A percentile compares a stretch with the other conserved stretches of the same genome.
Evolutionary conservation across 192 early-diverging fungal genomes (phyloP).

Genomic region (Geranomyces michiganensis): DNA sequence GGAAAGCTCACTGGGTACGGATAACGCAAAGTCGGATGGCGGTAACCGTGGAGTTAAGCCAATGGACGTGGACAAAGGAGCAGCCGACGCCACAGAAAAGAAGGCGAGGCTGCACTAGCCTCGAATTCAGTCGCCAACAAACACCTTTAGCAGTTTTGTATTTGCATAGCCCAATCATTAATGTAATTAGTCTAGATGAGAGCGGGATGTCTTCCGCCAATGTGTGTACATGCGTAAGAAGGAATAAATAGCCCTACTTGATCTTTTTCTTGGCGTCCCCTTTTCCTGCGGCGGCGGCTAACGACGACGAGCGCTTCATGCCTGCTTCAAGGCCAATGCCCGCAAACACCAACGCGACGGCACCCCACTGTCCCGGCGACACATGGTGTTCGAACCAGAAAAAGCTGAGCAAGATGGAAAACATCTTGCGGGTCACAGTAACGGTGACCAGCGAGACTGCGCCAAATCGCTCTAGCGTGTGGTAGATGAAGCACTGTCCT

Average conservation of each 20-base stretch:
- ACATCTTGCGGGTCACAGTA: slow-evolving; percentile 95
- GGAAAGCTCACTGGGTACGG: too few species aligned
- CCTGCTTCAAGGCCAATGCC: slow-evolving; percentile 56
- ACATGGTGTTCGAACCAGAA: slow-evolving; percentile 85
- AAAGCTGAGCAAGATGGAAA: slow-evolving; percentile 90
- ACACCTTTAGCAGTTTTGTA: too few species aligned
- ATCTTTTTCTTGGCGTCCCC: too few species aligned
- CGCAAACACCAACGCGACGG: slow-evolving; percentile 83
- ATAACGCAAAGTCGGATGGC: too few species aligned
- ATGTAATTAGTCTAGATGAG: too few species aligned
- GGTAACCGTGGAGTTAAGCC: too few species aligned
- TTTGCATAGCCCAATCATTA: too few species aligned
- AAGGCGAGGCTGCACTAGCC: background rate
- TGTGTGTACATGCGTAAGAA: too few species aligned
- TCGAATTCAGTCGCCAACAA: background rate
- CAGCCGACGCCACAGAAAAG: background rate
- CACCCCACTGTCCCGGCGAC: slow-evolving; percentile 79
- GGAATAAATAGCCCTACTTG: too few species aligned
- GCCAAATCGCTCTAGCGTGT: slow-evolving; percentile 88
- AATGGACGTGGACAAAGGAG: background rate
- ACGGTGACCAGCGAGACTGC: slow-evolving; percentile 89
- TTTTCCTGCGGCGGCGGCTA: too few species aligned
- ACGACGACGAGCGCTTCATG: slow-evolving; percentile 25
- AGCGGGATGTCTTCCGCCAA: too few species aligned
- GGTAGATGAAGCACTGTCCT: slow-evolving; percentile 99